These are phyloP conservation scores for Hirsutella minnesotensis DNA, from an alignment of 2,329 filamentous ascomycete species.

Conservation along the genomic window DNA sequence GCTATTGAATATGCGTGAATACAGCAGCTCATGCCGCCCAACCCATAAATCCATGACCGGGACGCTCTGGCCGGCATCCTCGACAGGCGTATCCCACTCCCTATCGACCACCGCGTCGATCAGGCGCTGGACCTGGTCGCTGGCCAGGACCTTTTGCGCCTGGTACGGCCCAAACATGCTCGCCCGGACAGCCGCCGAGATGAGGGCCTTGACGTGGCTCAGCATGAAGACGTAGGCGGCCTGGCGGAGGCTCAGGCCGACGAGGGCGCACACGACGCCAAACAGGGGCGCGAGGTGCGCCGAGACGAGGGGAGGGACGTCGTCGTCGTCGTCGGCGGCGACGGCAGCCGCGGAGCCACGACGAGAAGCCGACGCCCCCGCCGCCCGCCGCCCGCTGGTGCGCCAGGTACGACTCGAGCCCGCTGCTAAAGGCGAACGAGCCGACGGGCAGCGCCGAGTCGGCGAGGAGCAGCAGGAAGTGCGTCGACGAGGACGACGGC, in stretches of 20 bases:
- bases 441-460: slow-evolving; percentile 74
- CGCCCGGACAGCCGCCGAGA: slow-evolving; percentile 66
- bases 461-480: slow-evolving; percentile 65
- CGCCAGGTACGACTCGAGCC: slow-evolving; percentile 70
- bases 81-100: slow-evolving; percentile 46
- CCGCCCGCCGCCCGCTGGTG: slow-evolving; percentile 32
- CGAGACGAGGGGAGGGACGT: slow-evolving; percentile 29
- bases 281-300: slow-evolving; percentile 63
- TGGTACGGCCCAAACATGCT: slow-evolving; percentile 73
- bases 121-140: slow-evolving; percentile 40
- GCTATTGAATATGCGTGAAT: slow-evolving; percentile 80
- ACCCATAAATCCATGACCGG: slow-evolving; percentile 76
- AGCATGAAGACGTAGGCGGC: slow-evolving; percentile 66
- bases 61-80: slow-evolving; percentile 62
- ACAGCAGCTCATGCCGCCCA: slow-evolving; percentile 70
- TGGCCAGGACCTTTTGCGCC: slow-evolving; percentile 61
- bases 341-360: slow-evolving; percentile 40
- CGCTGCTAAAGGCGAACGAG: slow-evolving; percentile 78
- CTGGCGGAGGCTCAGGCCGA: slow-evolving; percentile 48
- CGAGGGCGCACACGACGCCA: slow-evolving; percentile 51
- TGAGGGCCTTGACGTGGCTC: slow-evolving; percentile 62
- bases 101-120: slow-evolving; percentile 46
- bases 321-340: slow-evolving; percentile 10
- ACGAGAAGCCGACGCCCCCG: slow-evolving; percentile 36
- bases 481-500: slow-evolving; percentile 20